Evolutionary conservation across 768 basidiomycete genomes (phyloP), one percentile per base, ranked within the genome.

Genomic region (Antrodiella citrinella): DNA sequence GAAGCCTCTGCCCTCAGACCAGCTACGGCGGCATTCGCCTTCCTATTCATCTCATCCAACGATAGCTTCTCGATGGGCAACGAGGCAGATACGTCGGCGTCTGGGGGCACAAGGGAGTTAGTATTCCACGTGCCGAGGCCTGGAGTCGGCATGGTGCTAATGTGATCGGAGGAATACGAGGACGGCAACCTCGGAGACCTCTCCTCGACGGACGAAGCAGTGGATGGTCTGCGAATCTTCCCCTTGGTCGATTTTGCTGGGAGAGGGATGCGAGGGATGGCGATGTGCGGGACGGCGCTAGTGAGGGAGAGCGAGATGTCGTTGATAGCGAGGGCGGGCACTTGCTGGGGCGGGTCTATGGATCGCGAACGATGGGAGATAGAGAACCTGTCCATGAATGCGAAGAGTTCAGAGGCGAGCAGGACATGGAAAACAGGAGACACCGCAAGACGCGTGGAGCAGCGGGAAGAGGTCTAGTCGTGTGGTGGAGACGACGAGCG

Each of bases 131-230:
- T 51, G 10, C 46, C 53, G 5, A 48, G 20, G 47, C 56, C 41
- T 10, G 40, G 24, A 21, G 52, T 43, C 10, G 46, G 47, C 2
- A 53, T 44, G 10, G 54, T 51, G 4, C 53, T 43, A 21, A 53
- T 48, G 20, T 57, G 59, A 51, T 50, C 56, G 41, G 49, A 49
- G 20, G 57, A 50, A 24, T 5, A 35, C 23, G 61, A 54, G 12
- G 74, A 72, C 30, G 79, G 77, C 23, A 80, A 61, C 22, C 77
- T 59, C 7, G 59, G 26, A 20, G 61, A 40, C 44, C 57, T 61
- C 12, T 70, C 70, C 48, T 80, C 75, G 9, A 70, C 66, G 15
- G 70, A 62, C 45, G 75, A 72, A 2, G 76, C 70, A 4, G 74
- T 72, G 0, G 72, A 67, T 15, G 72, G 73, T 51, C 72, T 65